Evolutionary conservation across 2,329 filamentous ascomycete genomes (phyloP).

Genomic region (Aplosporella prunicola): DNA sequence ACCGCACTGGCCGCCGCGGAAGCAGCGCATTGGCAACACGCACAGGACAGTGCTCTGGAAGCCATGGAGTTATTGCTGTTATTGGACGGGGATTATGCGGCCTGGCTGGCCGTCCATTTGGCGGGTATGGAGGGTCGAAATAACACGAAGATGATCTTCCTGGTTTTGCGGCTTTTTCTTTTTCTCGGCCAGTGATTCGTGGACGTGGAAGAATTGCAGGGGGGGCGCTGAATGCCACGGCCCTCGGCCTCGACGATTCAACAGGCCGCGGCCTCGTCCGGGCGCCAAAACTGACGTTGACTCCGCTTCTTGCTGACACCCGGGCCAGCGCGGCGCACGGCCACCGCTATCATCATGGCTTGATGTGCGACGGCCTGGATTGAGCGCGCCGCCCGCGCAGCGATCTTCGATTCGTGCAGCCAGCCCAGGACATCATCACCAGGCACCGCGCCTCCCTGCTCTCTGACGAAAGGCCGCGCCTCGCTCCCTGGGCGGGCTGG

Average conservation of each 20-base stretch:
- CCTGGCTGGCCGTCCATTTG: too few species aligned
- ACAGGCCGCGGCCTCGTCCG: conserved; percentile 6
- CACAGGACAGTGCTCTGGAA: too few species aligned
- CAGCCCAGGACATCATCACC: not conserved
- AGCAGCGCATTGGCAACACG: too few species aligned
- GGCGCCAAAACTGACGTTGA: conserved; percentile 9
- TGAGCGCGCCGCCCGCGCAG: not conserved
- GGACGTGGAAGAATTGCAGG: conserved; percentile 4
- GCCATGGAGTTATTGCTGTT: too few species aligned
- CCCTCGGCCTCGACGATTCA: conserved; percentile 7
- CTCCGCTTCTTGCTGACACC: conserved; percentile 7
- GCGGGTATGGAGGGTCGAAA: conserved; percentile 4
- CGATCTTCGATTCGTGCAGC: conserved; percentile 11
- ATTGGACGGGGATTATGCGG: too few species aligned
- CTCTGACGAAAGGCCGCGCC: too few species aligned
- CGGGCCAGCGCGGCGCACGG: conserved; percentile 4
- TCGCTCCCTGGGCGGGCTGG: not conserved
- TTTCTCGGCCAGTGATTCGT: conserved; percentile 10
- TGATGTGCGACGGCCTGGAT: conserved; percentile 4
- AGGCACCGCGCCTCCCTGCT: too few species aligned
- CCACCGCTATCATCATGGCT: conserved; percentile 9
- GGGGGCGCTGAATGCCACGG: conserved; percentile 6
- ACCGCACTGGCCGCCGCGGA: conserved; percentile 4
- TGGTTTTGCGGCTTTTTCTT: conserved; percentile 11
- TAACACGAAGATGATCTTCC: conserved; percentile 9